Evolutionary conservation across 345 rosid genomes (phyloP).

Genomic region (Psidium friedrichsthalianum): DNA sequence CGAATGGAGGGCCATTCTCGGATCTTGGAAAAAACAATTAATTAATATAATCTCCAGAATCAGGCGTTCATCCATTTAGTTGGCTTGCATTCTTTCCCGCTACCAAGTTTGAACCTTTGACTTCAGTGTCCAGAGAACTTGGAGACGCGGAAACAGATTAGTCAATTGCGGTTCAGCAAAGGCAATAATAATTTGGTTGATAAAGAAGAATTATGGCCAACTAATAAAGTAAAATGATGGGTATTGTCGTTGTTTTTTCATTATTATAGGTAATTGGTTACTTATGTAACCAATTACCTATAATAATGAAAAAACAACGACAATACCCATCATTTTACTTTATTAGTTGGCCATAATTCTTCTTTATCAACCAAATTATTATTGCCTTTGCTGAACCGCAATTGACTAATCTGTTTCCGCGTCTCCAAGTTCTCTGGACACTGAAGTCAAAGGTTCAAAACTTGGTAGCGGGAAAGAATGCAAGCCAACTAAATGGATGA

Average conservation of each 20-base stretch:
- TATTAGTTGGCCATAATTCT: background rate
- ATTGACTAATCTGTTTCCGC: background rate
- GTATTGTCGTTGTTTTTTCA: background rate
- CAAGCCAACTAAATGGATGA: background rate
- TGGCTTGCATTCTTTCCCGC: background rate
- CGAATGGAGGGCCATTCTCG: background rate
- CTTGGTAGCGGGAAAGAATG: background rate
- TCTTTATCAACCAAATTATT: background rate
- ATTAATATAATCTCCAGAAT: background rate
- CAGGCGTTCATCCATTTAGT: background rate
- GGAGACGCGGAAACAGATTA: background rate
- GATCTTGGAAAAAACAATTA: background rate
- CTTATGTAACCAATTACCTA: background rate
- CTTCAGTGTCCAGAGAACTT: background rate
- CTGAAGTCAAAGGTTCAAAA: background rate
- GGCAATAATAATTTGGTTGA: background rate
- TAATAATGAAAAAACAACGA: background rate
- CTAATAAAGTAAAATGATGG: background rate
- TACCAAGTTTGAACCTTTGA: background rate
- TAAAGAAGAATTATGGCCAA: background rate
- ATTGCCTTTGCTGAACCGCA: background rate
- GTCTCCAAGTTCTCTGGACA: background rate
- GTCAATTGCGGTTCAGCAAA: background rate
- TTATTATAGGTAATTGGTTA: background rate
- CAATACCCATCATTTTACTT: background rate